These are phyloP conservation scores for Colletotrichum lini DNA, from an alignment of 2,329 filamentous ascomycete genomes.

Conservation along the genomic window DNA sequence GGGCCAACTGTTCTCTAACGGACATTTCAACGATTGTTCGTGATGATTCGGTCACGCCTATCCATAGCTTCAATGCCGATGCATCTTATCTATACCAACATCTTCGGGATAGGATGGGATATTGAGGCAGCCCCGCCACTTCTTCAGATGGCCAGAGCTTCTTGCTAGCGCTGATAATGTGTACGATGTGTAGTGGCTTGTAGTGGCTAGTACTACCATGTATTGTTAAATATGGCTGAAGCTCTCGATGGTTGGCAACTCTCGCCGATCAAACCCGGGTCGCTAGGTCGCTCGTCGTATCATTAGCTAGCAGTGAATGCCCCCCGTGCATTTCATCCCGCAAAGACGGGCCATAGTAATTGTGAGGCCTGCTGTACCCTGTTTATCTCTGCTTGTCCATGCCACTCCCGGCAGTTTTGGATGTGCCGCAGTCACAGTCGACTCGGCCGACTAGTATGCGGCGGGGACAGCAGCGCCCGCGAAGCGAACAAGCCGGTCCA, in stretches of 20 bases:
- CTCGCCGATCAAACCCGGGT: slow-evolving; percentile 4
- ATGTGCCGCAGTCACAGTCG: background rate
- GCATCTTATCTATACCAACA: too few relatives aligned
- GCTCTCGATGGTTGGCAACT: slow-evolving; percentile 20
- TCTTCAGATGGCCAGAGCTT: slow-evolving; percentile 31
- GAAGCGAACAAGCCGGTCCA: background rate
- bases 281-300: background rate
- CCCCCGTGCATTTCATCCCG: background rate
- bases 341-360: background rate
- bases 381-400: background rate
- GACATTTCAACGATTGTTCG: background rate
- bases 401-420: slow-evolving; percentile 17
- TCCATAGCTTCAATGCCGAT: background rate
- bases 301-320: background rate
- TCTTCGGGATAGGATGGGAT: background rate
- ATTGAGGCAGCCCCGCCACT: slow-evolving; percentile 11
- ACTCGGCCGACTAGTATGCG: slow-evolving; percentile 1
- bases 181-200: background rate
- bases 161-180: slow-evolving; percentile 12
- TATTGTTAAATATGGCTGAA: background rate
- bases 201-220: too few relatives aligned
- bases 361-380: background rate
- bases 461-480: background rate
- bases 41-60: too few relatives aligned
- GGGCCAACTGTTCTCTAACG: background rate